Conservation (phyloP, 441 rosid species). For the Adansonia gregorii region DNA sequence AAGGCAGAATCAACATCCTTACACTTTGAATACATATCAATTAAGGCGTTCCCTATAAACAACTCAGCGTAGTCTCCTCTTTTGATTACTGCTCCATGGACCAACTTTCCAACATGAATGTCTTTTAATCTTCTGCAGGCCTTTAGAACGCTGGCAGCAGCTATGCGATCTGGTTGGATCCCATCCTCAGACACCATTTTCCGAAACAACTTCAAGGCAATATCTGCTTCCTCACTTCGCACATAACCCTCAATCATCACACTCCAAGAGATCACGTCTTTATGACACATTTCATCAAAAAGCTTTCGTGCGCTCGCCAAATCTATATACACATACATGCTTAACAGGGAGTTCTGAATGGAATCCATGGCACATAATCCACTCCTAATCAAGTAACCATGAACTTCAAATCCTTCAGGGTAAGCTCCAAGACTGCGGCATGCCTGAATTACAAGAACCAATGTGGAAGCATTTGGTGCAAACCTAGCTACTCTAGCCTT, state of each 20-base stretch:
- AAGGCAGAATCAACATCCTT: slow-evolving; percentile 44
- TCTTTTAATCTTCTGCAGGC: slow-evolving; percentile 46
- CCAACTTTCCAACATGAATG: slow-evolving; percentile 44
- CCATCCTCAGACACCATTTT: slow-evolving; percentile 42
- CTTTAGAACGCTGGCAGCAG: slow-evolving; percentile 53
- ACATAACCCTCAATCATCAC: slow-evolving; percentile 52
- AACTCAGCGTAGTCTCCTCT: slow-evolving; percentile 49
- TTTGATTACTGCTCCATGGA: slow-evolving; percentile 51
- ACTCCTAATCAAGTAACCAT: slow-evolving; percentile 51
- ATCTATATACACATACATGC: slow-evolving; percentile 40
- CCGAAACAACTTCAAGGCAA: slow-evolving; percentile 42
- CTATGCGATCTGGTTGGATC: slow-evolving; percentile 49
- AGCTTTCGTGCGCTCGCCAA: slow-evolving; percentile 36
- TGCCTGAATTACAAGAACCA: slow-evolving; percentile 60
- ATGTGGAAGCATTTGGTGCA: slow-evolving; percentile 58
- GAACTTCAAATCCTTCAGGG: slow-evolving; percentile 43
- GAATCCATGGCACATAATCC: slow-evolving; percentile 48
- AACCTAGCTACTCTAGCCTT: slow-evolving; percentile 55
- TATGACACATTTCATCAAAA: slow-evolving; percentile 62
- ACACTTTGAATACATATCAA: slow-evolving; percentile 63
- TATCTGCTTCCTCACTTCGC: slow-evolving; percentile 38
- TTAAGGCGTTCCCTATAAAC: slow-evolving; percentile 51
- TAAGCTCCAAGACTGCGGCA: slow-evolving; percentile 34
- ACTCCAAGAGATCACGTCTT: slow-evolving; percentile 66
- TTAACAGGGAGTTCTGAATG: slow-evolving; percentile 61